Percentiles rank a stretch among this genome's conserved stretches.
Evolutionary conservation across 768 basidiomycete species (phyloP).

Genomic region (Tulasnella sp.): DNA sequence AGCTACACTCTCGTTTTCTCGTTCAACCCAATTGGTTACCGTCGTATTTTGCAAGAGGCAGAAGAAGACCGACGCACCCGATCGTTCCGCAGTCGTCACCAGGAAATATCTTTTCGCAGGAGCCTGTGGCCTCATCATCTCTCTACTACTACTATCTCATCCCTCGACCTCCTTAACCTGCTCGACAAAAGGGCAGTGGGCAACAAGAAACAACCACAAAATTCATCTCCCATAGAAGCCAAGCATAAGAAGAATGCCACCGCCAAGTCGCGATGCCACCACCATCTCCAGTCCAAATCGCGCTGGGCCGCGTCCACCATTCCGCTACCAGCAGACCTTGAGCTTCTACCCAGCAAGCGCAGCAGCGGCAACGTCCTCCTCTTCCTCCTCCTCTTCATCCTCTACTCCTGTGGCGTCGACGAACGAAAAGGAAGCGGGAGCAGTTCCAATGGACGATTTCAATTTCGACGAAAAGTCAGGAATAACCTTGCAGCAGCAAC

Average conservation of each 20-base stretch:
- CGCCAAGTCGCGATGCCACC: background rate
- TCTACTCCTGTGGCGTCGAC: background rate
- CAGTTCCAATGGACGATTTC: slow-evolving; percentile 18
- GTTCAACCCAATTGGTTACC: background rate
- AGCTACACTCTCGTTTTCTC: background rate
- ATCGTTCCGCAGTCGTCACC: background rate
- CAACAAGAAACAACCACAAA: background rate
- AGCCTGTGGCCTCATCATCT: background rate
- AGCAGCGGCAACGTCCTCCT: background rate
- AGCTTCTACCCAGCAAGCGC: background rate
- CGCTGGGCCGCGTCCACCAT: slow-evolving; percentile 25
- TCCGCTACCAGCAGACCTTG: slow-evolving; percentile 22
- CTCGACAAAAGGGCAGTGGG: background rate
- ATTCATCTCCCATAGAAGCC: background rate
- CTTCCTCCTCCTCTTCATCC: background rate
- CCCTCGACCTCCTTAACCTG: background rate
- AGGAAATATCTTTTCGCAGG: background rate
- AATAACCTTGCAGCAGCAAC: background rate
- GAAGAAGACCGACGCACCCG: slow-evolving; percentile 11
- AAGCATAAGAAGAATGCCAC: background rate
- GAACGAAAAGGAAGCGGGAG: slow-evolving; percentile 3
- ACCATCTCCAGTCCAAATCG: slow-evolving; percentile 19
- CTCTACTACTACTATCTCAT: background rate
- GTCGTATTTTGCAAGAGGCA: slow-evolving; percentile 6
- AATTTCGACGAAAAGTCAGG: slow-evolving; percentile 2